Evolutionary conservation across 2,329 filamentous ascomycete genomes (phyloP), one percentile per base, ranked within the genome.

Genomic region (Ceratocystis ficicola): DNA sequence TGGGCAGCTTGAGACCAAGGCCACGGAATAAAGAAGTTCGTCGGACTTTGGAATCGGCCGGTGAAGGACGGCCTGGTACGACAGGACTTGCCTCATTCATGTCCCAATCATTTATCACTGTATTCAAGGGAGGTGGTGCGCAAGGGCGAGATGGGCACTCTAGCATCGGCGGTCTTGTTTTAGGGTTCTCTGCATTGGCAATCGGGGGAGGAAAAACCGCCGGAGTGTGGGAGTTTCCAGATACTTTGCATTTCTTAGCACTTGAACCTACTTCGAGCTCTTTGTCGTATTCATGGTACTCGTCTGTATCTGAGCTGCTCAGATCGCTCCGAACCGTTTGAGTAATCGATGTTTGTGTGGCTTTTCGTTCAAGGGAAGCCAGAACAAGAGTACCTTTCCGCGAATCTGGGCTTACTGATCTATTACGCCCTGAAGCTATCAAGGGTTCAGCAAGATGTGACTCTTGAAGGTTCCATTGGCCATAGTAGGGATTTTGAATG

Each of bases 371-470:
- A 44, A 64, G 63, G 5, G 44, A 22, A 10, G 22, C 32, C 2
- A 52, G 30, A 20, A 60, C 20, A 25, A n/a, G 28, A 5, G 25
- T 25, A 12, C 25, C n/a, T 4, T 12, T 52, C 3, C 62, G 62
- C 8, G 63, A 20, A 17, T 44, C 62, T 3, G 66, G 66, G 52
- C 63, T 67, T 8, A 59, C 59, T 25, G 63, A 65, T 20, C 66
- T 44, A 25, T 63, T 61, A 25, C 63, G 63, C 28, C 44, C 46
- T 22, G 44, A 17, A 20, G 46, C 32, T 12, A 64, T 61, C 5
- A 67, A 41, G 4, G 66, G 66, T 36, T 67, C 66, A 3, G 60
- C 48, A 3, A 67, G 46, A n/a, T 63, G 63, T 8, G 66, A 67
- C 63, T 67, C 66, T 20, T 63, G 57, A 30, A 63, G 59, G 22